phyloP scores from a whole-genome alignment of 441 rosid species.

The Populus hybrid region DNA sequence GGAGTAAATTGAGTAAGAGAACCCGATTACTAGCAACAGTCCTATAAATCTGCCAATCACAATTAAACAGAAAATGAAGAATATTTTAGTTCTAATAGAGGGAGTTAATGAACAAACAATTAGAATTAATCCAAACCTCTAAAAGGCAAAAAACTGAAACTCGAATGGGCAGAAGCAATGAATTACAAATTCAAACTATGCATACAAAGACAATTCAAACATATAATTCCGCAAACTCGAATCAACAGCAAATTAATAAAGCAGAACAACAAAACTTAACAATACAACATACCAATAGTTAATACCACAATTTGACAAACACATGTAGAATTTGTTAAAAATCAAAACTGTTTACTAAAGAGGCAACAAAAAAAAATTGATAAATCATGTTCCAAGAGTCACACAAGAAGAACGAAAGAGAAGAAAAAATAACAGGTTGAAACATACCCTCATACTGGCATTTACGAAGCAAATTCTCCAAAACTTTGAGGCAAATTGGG shows the following conservation, averaged over 20 bases:
- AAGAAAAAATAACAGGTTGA: not conserved
- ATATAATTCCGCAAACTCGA: not conserved
- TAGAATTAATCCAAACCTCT: not conserved
- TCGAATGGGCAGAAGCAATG: conserved; percentile 3
- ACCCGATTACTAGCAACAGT: not conserved
- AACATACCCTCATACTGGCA: conserved; percentile 82
- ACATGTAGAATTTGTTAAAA: not conserved
- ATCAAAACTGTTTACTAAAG: not conserved
- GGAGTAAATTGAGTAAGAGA: not conserved
- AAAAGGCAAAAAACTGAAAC: not conserved
- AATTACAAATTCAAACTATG: not conserved
- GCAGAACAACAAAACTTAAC: not conserved
- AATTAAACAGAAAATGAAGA: not conserved
- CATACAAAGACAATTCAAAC: not conserved
- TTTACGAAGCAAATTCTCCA: conserved; percentile 66
- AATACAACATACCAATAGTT: not conserved
- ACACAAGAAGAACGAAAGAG: not conserved
- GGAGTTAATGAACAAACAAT: not conserved
- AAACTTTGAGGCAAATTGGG: conserved; percentile 65
- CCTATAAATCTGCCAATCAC: not conserved
- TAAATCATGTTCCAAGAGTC: not conserved
- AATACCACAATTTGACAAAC: not conserved
- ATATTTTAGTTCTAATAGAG: not conserved
- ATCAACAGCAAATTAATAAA: not conserved
- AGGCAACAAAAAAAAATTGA: not conserved